Base-by-base conservation (phyloP, 495 filamentous ascomycete genomes). In the Penicillium paxilli region DNA sequence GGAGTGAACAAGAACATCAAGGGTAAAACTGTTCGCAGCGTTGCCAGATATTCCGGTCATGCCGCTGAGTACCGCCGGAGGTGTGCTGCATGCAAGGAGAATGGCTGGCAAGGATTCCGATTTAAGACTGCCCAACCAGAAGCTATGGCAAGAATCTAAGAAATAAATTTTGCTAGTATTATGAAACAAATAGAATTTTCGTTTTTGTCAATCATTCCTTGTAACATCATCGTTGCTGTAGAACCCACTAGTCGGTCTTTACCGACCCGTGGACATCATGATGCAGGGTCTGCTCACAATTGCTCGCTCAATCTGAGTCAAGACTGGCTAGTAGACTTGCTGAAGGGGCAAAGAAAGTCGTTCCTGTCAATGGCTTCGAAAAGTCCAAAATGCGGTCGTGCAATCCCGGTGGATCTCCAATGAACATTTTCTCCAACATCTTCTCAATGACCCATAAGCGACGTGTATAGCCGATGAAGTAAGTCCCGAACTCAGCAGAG, bases 371-470 rank as follows among this genome's bases (percentile, higher is more conserved):
- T 9, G 81, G 71, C 5, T 49, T 80, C 2, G 80, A 83, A 48
- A 75, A 84, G 56, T 84, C 76, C 45, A 83, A 65, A 7, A 84
- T 59, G 0, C 74, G 78, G 66, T 84, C 81, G 60, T 84, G 79
- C 45, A 81, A 40, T 0, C 81, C 81, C 3, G 77, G 75, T 0
- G 81, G 81, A 41, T 80, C 49, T 1, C 81, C 81, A 30, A 82
- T 52, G 61, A 82, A 83, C 80, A 84, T 84, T 5, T 77, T 68
- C 58, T 82, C 70, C 53, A 83, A 51, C 80, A 84, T 84, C 57
- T 70, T 69, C 64, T 84, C 81, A 55, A 82, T 77, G 2, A 84
- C 80, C 80, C 80, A 84, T 4, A 84, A 51, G 4, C 69, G 63
- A 2, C 74, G 62, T 11, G 80, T 79, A 54, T 84, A 84, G 5